A percentile compares a stretch with the other conserved stretches of the same genome.
phyloP scores from a whole-genome alignment of 495 filamentous ascomycete species.

The Hypomontagnella submonticulosa region DNA sequence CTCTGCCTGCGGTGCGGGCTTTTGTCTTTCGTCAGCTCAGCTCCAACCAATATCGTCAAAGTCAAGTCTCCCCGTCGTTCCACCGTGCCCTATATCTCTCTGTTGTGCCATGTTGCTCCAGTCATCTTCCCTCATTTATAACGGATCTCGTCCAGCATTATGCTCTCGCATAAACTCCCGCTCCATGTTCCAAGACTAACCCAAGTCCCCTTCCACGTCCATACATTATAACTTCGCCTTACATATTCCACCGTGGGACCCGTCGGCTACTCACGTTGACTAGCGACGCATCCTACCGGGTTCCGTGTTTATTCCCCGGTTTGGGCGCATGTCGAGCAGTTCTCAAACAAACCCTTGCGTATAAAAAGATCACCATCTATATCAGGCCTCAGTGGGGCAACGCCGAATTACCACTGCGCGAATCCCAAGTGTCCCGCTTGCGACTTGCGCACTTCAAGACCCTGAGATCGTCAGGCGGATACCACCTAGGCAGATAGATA shows the following conservation, averaged over 20 bases:
- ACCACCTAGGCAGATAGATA: conserved; percentile 36
- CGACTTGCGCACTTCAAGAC: conserved; percentile 38
- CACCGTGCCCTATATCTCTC: conserved; percentile 43
- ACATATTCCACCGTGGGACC: conserved; percentile 40
- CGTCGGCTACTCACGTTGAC: conserved; percentile 27
- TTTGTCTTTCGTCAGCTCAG: conserved; percentile 48
- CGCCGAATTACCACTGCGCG: conserved; percentile 39
- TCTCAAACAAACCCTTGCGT: conserved; percentile 45
- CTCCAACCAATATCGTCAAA: conserved; percentile 39
- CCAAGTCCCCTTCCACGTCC: conserved; percentile 25
- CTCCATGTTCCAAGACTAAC: conserved; percentile 28
- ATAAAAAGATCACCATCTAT: conserved; percentile 40
- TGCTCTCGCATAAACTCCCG: conserved; percentile 40
- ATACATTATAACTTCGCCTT: conserved; percentile 34
- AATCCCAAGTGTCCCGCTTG: conserved; percentile 42
- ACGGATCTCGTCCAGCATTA: conserved; percentile 41
- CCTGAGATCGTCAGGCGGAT: conserved; percentile 40
- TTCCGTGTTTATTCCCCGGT: conserved; percentile 38
- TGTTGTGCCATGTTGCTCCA: conserved; percentile 51
- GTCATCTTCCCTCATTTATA: conserved; percentile 45
- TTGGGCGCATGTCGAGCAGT: conserved; percentile 45
- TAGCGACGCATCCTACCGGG: conserved; percentile 39
- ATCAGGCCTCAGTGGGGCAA: conserved; percentile 47
- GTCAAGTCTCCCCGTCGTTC: conserved; percentile 38
- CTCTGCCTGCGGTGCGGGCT: conserved; percentile 36